These are phyloP conservation scores for Fagus sylvatica DNA, from an alignment of 306 rosid species.

Conservation along the genomic window DNA sequence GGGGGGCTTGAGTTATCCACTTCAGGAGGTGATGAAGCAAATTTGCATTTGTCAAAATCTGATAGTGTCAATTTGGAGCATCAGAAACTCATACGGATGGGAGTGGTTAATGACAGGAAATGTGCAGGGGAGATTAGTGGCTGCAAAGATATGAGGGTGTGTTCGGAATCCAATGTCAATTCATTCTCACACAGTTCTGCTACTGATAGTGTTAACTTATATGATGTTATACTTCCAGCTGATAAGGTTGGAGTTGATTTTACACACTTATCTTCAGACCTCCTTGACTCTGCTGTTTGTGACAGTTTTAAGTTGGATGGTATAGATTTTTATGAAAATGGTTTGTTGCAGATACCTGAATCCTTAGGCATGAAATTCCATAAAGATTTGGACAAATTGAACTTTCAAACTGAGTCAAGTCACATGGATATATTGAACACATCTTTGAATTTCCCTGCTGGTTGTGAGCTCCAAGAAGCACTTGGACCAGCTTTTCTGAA, in stretches of 20 bases:
- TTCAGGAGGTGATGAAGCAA: constrained; percentile 36
- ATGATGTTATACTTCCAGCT: constrained; percentile 32
- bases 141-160: constrained; percentile 46
- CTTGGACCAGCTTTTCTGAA: constrained; percentile 81
- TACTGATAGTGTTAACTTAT: constrained; percentile 22
- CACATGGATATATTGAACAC: constrained; percentile 39
- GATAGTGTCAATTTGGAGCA: constrained; percentile 44
- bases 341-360: constrained; percentile 31
- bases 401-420: constrained; percentile 36
- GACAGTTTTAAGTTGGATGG: constrained; percentile 37
- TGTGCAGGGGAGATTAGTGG: constrained; percentile 51
- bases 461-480: constrained; percentile 91
- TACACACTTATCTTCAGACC: constrained; percentile 48
- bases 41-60: constrained; percentile 46
- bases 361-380: constrained; percentile 46
- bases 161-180: constrained; percentile 28
- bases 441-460: constrained; percentile 83
- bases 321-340: constrained; percentile 36
- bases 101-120: constrained; percentile 37
- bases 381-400: constrained; percentile 32
- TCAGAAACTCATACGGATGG: constrained; percentile 43
- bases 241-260: constrained; percentile 46
- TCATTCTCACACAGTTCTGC: constrained; percentile 31
- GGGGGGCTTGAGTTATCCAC: constrained; percentile 49
- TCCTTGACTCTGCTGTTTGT: constrained; percentile 43